Evolutionary conservation across 192 early-diverging fungal species (phyloP), one percentile per base, ranked within the genome.

Genomic region (Rhizophagus clarus): DNA sequence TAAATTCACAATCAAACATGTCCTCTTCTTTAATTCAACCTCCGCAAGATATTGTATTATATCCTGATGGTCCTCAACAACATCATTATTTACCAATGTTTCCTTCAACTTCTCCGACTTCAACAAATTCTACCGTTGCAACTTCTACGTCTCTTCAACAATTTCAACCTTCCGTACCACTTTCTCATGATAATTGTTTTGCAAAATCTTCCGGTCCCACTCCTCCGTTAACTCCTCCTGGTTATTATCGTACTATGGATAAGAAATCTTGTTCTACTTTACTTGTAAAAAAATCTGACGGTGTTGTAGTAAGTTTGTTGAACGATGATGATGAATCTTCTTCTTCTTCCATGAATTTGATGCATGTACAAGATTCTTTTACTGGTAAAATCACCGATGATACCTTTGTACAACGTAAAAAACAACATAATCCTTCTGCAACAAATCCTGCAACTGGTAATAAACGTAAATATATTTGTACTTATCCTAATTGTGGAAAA

Each of bases 401-500:
- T 12, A 17, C 64, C 4, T 61, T 68, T 69, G 34, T 37, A 51
- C 22, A 68, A 51, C 31, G 14, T 45, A n/a, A 60, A 31, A 70
- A n/a, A n/a, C 11, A 24, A 20, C 15, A 68, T 26, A 51, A 42
- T 60, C 10, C 42, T 22, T 31, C 77, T 8, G 32, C 29, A 10
- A 79, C 31, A 40, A 79, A 32, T 62, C 26, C 49, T 1, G 80
- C 73, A 7, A 81, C 79, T 32, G 74, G 31, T 42, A 79, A 81
- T 28, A 94, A 93, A 83, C 88, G 94, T 82, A 93, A 92, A 81
- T 93, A 94, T 86, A 85, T 86, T 73, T 95, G 94, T 83, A 47
- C 84, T 8, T 88, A 80, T 47, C 87, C 83, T 7, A 86, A 88
- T 6, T 95, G 94, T 80, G 90, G 90, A 81, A 93, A 92, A 83